Base-by-base conservation (phyloP, 306 rosid genomes). In the Corylus avellana region DNA sequence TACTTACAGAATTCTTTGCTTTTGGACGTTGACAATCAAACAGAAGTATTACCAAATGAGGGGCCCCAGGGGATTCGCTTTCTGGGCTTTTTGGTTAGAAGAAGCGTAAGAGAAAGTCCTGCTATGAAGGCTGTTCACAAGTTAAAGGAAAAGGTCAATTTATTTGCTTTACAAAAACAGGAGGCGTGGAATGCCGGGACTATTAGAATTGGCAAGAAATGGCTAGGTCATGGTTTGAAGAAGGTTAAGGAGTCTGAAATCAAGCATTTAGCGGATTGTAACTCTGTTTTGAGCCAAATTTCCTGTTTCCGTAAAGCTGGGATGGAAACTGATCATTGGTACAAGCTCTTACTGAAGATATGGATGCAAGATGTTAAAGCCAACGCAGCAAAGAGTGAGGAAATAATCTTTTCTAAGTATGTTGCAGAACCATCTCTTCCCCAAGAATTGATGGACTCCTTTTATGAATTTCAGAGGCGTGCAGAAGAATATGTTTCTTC, bases 251-350 rank as follows among this genome's bases (percentile, higher is more conserved):
- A 92, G 80, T 94, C 98, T 4, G 98, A 94, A 86, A 91, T 94
- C 77, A 84, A 79, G 81, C 91, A 91, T 83, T 88, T 94, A 74
- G 94, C 97, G 75, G 86, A 89, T 66, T 47, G 73, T 58, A 81
- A 75, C 73, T 90, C 92, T 76, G 77, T 89, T 83, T 74, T 94
- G 73, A 87, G 82, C 85, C 81, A 79, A 76, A 79, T 94, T 78
- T 88, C 94, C 47, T 77, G 79, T 82, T 90, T 75, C 73, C 94
- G 98, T 29, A 94, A 94, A 76, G 22, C 92, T 47, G 97, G 97
- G 70, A 94, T 94, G 98, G 91, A 94, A 85, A 94, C 97, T 69
- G 98, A 94, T 80, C 98, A 94, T 81, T 94, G 98, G 98, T 92
- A 92, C 85, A 92, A 94, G 79, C 85, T 84, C 72, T 84, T 94